Conservation (phyloP, 192 early-diverging fungal genomes). For the Spinellus fusiger region DNA sequence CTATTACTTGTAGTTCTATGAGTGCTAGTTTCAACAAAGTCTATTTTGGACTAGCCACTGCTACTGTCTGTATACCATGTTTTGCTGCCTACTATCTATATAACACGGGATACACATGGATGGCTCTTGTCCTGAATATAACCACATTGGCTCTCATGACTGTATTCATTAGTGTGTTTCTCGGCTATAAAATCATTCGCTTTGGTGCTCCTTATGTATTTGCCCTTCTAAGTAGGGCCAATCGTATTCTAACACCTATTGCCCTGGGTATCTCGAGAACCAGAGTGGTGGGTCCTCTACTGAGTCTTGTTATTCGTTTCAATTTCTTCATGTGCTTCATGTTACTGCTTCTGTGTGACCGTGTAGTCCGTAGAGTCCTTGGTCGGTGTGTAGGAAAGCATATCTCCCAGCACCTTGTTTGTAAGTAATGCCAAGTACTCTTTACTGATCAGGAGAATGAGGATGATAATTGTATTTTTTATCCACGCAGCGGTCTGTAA, state of each 20-base stretch:
- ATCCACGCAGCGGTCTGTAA: no score
- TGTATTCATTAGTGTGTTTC: conserved; percentile 10
- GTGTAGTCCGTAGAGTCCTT: conserved; percentile 15
- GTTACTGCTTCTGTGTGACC: conserved; percentile 16
- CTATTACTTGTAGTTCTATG: no score
- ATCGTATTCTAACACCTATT: conserved; percentile 12
- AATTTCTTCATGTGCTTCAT: conserved; percentile 26
- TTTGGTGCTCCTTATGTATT: conserved; percentile 14
- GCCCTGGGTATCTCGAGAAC: conserved; percentile 12
- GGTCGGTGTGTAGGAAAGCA: conserved; percentile 21
- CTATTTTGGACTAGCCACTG: no score
- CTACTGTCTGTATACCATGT: no score
- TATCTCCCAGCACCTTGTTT: conserved; percentile 12
- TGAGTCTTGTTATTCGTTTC: conserved; percentile 15
- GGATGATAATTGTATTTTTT: no score
- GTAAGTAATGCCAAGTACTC: conserved; percentile 15
- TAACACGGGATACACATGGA: no score
- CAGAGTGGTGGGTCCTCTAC: conserved; percentile 12
- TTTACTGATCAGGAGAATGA: no score
- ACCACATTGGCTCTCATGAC: conserved; percentile 11
- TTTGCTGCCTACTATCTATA: no score
- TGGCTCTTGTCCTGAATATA: conserved; percentile 8
- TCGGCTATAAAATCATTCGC: conserved; percentile 22
- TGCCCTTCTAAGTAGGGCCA: conserved; percentile 4
- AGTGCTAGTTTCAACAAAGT: no score